Base-by-base conservation (phyloP, 2,329 filamentous ascomycete species). In the Cercospora zeae-maydis region DNA sequence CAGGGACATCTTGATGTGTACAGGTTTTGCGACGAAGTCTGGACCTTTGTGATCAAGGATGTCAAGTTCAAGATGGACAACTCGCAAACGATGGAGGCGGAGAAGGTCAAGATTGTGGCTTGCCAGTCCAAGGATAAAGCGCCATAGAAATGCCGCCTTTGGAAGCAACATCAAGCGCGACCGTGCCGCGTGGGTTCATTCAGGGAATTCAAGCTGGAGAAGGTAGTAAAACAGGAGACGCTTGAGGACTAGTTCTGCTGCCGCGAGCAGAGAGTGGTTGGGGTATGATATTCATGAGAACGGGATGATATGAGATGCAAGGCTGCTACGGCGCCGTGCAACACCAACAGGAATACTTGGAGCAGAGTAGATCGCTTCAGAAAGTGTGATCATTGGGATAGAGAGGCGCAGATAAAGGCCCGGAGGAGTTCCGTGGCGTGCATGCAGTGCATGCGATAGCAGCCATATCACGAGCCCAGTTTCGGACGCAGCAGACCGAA, bases 1-100 rank as follows among this genome's bases (percentile, higher is more conserved):
- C 19, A 58, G 57, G 95, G 95, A 53, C 95, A 96, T 75, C 88
- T 99, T 67, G 93, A 98, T 76, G 98, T 95, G 14, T 99, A 99
- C 82, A 90, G 95, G 71, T 99, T 99, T 84, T 99, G 95, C 81
- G 95, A 99, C 79, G 95, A 99, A 80, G 95, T 99, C 63, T 99
- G 95, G 95, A 99, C 95, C 1, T 99, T 99, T 78, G 85, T 99
- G 63, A 96, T 99, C 79, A 97, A 97, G 79, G 95, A 98, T 70
- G 93, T 98, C 61, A 92, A 88, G n/a, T 98, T 99, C 82, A 99
- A 99, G 81, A 89, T 98, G 81, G 93, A 98, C 71, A 70, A 73
- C 60, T 45, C 86, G 85, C 61, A 85, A 87, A 85, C 86, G 0
- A 87, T 98, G 13, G 81, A 85, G 37, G 92, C 93, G 19, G 93